These are phyloP conservation scores for Lipomyces mesembrius DNA, from an alignment of 805 yeast species.

Conservation along the genomic window DNA sequence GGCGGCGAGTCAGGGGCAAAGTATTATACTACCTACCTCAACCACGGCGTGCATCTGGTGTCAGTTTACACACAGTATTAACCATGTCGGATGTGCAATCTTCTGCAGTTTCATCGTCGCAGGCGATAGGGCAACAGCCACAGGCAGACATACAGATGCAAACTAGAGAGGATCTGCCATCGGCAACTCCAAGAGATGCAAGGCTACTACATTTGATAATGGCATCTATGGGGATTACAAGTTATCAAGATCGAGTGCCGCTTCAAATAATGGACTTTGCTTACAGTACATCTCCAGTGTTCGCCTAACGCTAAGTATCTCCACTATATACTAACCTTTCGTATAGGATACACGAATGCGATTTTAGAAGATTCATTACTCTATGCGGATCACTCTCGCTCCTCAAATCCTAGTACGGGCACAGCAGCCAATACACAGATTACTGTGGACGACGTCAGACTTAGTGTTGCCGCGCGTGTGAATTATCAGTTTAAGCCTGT, in stretches of 20 bases:
- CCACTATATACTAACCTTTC: conserved; percentile 2
- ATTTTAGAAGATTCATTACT: conserved; percentile 87
- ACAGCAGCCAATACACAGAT: conserved; percentile 45
- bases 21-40: too few relatives aligned
- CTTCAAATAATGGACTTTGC: conserved; percentile 97
- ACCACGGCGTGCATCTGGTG: not conserved
- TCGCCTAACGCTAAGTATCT: not conserved
- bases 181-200: conserved; percentile 77
- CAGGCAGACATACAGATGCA: conserved; percentile 5
- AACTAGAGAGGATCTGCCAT: conserved; percentile 26
- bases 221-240: conserved; percentile 90
- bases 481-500: conserved; percentile 95
- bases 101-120: not conserved
- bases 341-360: conserved; percentile 72
- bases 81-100: conserved; percentile 2
- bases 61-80: not conserved
- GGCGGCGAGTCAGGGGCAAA: too few relatives aligned
- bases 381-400: conserved; percentile 74
- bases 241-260: conserved; percentile 95
- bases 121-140: conserved; percentile 3
- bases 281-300: conserved; percentile 48
- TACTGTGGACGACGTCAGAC: conserved; percentile 85
- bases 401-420: conserved; percentile 35
- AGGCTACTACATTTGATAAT: conserved; percentile 84
- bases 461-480: conserved; percentile 93